Evolutionary conservation across 2,329 filamentous ascomycete species (phyloP), one percentile per base, ranked within the genome.

Genomic region (Penicillium sp.): DNA sequence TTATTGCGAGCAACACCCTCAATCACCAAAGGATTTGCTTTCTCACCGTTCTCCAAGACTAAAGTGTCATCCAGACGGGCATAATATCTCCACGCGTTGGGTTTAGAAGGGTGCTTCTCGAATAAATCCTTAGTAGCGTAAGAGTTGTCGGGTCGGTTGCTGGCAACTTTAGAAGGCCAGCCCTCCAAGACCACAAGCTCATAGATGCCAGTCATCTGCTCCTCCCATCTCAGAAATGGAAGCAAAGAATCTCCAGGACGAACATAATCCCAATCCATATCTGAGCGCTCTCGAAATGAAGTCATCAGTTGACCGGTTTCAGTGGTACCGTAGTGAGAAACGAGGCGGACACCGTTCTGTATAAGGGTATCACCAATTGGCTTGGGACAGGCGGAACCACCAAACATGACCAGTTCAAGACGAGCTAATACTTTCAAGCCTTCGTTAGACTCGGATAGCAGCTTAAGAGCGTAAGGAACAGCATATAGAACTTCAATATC

Each of bases 261-360:
- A 16, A 85, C 68, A 60, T 85, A 87, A 62, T 84, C 81, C 85
- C 84, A 88, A 3, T 74, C 79, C 42, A 77, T 78, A 65, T 87
- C 84, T 1, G 70, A 77, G 2, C 66, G 65, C 0, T 77, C 73
- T 11, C 84, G 73, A 60, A 81, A 79, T 0, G 83, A 84, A 1
- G 81, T 85, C 81, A 85, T 85, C 12, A 87, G 66, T 63, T 83
- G 79, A 5, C 83, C 83, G 1, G 79, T 82, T 64, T 87, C 84
- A 0, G 84, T 86, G 2, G 81, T 76, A 64, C 83, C 83, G 54
- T 84, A 86, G 58, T 84, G 80, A 12, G 75, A 75, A 3, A 81
- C 75, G 0, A 86, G 68, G 47, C 83, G 78, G 0, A 86, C 79
- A 0, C 82, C 82, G 2, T 76, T 71, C 0, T 73, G 67, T 0